Evolutionary conservation across 768 basidiomycete species (phyloP).

Genomic region (Leucocoprinus birnbaumii): DNA sequence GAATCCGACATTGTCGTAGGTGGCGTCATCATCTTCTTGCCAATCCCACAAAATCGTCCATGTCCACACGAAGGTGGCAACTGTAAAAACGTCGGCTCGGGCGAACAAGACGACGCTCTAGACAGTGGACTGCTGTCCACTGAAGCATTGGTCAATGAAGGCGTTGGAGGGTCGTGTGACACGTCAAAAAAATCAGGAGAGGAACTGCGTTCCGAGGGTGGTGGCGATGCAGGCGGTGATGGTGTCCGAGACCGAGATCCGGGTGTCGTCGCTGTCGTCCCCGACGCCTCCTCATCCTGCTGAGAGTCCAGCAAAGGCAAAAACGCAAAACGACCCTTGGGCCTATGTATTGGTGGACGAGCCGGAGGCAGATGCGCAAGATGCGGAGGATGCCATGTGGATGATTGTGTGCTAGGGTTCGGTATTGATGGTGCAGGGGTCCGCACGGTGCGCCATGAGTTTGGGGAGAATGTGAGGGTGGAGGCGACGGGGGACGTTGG

Average conservation of each 20-base stretch:
- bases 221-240: slow-evolving; percentile 11
- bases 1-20: too few relatives aligned
- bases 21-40: too few relatives aligned
- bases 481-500: slow-evolving; percentile 10
- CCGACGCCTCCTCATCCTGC: too few relatives aligned
- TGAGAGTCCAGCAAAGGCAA: slow-evolving; percentile 12
- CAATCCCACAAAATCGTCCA: background rate
- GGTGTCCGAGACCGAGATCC: background rate
- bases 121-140: slow-evolving; percentile 34
- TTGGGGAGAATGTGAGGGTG: slow-evolving; percentile 8
- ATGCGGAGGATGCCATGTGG: slow-evolving; percentile 8
- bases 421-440: slow-evolving; percentile 11
- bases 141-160: slow-evolving; percentile 33
- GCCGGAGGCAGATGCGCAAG: slow-evolving; percentile 13
- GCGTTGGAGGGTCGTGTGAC: slow-evolving; percentile 32
- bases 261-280: background rate
- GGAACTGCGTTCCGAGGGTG: slow-evolving; percentile 8
- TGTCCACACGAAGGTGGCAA: slow-evolving; percentile 19
- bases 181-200: slow-evolving; percentile 17
- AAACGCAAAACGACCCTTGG: slow-evolving; percentile 16
- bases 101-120: slow-evolving; percentile 30
- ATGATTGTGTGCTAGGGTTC: background rate
- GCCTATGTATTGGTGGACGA: slow-evolving; percentile 1
- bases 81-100: slow-evolving; percentile 27
- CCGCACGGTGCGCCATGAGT: slow-evolving; percentile 11